Conservation (phyloP, 2,329 filamentous ascomycete species). For the Plectosphaerella sp. region DNA sequence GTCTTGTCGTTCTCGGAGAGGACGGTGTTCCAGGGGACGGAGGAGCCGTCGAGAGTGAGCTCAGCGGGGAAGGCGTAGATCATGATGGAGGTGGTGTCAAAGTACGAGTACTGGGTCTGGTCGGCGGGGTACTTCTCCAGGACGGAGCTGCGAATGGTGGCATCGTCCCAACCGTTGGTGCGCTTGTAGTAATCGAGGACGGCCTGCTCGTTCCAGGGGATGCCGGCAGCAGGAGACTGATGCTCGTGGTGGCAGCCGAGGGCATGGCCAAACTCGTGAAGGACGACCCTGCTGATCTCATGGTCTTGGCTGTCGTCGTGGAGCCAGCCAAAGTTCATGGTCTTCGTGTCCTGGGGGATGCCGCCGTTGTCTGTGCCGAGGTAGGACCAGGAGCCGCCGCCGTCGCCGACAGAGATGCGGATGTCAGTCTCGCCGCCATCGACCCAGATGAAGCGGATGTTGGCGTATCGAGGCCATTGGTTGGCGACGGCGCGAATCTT, state of each 20-base stretch:
- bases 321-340: slow-evolving; percentile 20
- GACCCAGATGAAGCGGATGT: slow-evolving; percentile 10
- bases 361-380: slow-evolving; percentile 6
- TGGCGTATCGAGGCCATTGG: slow-evolving; percentile 9
- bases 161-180: slow-evolving; percentile 3
- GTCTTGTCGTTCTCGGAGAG: slow-evolving; percentile 15
- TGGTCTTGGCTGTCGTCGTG: slow-evolving; percentile 11
- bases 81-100: slow-evolving; percentile 17
- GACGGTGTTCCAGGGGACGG: slow-evolving; percentile 6
- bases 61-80: slow-evolving; percentile 12
- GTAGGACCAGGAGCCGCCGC: slow-evolving; percentile 6
- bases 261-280: slow-evolving; percentile 24
- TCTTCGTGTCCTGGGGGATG: slow-evolving; percentile 5
- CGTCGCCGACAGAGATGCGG: slow-evolving; percentile 6
- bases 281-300: slow-evolving; percentile 12
- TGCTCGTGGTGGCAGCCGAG: slow-evolving; percentile 23
- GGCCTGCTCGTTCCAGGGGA: slow-evolving; percentile 17
- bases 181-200: slow-evolving; percentile 12
- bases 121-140: slow-evolving; percentile 1
- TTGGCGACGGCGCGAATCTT: not conserved
- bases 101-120: slow-evolving; percentile 7
- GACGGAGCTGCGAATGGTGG: not conserved
- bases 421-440: slow-evolving; percentile 9
- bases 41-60: slow-evolving; percentile 10
- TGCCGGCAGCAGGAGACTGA: slow-evolving; percentile 12